These are phyloP conservation scores for Corylus heterophylla DNA, from an alignment of 306 rosid species.

Conservation along the genomic window DNA sequence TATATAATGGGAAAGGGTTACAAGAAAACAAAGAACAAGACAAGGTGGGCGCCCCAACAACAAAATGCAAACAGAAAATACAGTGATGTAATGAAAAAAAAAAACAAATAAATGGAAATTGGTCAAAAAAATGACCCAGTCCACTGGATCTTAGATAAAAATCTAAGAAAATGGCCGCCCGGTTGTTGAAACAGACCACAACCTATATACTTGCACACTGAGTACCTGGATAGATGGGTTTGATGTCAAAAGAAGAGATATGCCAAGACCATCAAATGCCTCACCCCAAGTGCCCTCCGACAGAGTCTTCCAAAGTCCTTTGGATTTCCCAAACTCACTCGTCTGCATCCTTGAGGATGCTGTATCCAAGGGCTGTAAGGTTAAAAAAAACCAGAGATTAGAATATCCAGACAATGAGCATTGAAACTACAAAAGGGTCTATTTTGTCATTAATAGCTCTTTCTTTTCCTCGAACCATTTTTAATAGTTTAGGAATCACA, in stretches of 20 bases:
- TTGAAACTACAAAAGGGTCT: background rate
- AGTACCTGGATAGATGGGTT: conserved; percentile 94
- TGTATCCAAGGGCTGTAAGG: conserved; percentile 83
- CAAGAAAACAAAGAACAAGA: too few species aligned
- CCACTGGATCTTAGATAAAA: too few species aligned
- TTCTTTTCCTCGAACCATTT: background rate
- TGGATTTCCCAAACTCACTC: conserved; percentile 91
- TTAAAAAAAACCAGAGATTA: conserved; percentile 11
- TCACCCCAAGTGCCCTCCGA: conserved; percentile 82
- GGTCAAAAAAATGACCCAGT: too few species aligned
- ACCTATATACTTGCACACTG: background rate
- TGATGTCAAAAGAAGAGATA: conserved; percentile 89
- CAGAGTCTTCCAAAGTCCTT: conserved; percentile 90
- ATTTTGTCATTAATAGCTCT: background rate
- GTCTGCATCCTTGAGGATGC: conserved; percentile 95
- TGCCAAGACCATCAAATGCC: conserved; percentile 87
- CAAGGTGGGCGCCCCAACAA: too few species aligned
- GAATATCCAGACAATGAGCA: conserved; percentile 12
- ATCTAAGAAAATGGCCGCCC: too few species aligned
- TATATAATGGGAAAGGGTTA: too few species aligned
- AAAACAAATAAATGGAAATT: too few species aligned
- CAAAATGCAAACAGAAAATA: too few species aligned
- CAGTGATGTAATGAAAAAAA: too few species aligned
- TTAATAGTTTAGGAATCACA: background rate
- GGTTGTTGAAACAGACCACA: background rate